Evolutionary conservation across 129 eudicot genomes (phyloP), one percentile per base, ranked within the genome.

Genomic region (Chrysanthemum lavandulifolium): DNA sequence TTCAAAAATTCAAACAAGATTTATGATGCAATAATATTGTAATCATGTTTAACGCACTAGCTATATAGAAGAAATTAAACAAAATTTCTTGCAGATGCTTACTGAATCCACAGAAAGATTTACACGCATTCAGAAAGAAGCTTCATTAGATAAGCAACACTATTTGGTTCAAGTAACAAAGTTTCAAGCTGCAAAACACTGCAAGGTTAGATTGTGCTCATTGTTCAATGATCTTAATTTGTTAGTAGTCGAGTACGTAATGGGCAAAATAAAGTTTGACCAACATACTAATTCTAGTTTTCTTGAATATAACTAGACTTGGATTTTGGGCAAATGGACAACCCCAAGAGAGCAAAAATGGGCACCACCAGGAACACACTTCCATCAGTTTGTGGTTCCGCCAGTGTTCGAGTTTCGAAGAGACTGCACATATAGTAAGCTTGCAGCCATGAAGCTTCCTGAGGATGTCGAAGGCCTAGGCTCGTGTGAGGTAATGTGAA

Each of bases 371-470:
- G 98, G 98, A 66, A 84, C 98, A 10, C 95, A 89, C 76, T 93
- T 93, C 71, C 90, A 89, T 74, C 96, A 93, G 80, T 93, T 93
- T 87, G 98, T 89, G 71, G 96, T 93, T 61, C 98, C 98, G 58
- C 90, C 92, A 0, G 88, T 89, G 53, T 82, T 93, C 50, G 84
- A 87, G 51, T 84, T 88, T 56, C 74, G 98, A 61, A 79, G 87
- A 77, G 97, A 94, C 79, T 94, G 98, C 61, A 86, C 97, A 11
- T 94, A 94, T 68, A 90, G 98, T 27, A 81, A 86, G 33, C 85
- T 94, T 27, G 98, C 98, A 4, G 97, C 98, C 82, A 94, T 90
- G 98, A 90, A 70, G 61, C 86, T 94, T 40, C 98, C 98, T 0
- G 75, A 72, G 12, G 93, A 90, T 59, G 91, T 90, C n/a, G 72